These are phyloP conservation scores for Hortiboletus campestris DNA, from an alignment of 768 basidiomycete species.

Conservation along the genomic window DNA sequence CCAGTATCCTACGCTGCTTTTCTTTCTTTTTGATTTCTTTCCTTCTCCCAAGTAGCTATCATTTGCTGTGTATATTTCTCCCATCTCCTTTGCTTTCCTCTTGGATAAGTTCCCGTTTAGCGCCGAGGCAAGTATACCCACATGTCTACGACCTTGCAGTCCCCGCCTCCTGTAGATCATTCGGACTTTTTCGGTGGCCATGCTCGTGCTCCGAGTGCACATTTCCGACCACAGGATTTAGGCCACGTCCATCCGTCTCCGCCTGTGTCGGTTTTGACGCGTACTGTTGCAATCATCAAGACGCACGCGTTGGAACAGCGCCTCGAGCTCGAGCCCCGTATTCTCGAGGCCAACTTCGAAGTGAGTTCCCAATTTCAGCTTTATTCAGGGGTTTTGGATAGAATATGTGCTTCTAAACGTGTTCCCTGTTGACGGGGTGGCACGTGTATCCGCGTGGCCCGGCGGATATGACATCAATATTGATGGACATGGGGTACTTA, in stretches of 20 bases:
- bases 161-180: conserved; percentile 2
- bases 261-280: conserved; percentile 30
- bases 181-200: conserved; percentile 15
- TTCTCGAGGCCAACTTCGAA: conserved; percentile 81
- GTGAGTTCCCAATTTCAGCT: conserved; percentile 37
- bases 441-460: conserved; percentile 10
- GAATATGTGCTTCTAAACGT: background rate
- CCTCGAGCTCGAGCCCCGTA: conserved; percentile 77
- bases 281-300: conserved; percentile 86
- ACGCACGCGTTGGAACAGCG: conserved; percentile 68
- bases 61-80: conserved; percentile 22
- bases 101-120: conserved; percentile 1
- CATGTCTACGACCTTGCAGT: conserved; percentile 21
- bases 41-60: conserved; percentile 10
- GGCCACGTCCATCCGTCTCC: conserved; percentile 8
- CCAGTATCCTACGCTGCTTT: conserved; percentile 8
- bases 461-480: conserved; percentile 17
- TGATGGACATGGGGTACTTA: conserved; percentile 13
- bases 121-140: conserved; percentile 9
- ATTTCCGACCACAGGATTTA: conserved; percentile 3
- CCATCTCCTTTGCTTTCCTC: conserved; percentile 1
- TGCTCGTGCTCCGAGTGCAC: background rate
- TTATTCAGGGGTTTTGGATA: conserved; percentile 3
- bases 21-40: conserved; percentile 19
- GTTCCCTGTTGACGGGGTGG: background rate